These are phyloP conservation scores for Aspergillus sp. DNA, from an alignment of 2,329 filamentous ascomycete species.

Conservation along the genomic window DNA sequence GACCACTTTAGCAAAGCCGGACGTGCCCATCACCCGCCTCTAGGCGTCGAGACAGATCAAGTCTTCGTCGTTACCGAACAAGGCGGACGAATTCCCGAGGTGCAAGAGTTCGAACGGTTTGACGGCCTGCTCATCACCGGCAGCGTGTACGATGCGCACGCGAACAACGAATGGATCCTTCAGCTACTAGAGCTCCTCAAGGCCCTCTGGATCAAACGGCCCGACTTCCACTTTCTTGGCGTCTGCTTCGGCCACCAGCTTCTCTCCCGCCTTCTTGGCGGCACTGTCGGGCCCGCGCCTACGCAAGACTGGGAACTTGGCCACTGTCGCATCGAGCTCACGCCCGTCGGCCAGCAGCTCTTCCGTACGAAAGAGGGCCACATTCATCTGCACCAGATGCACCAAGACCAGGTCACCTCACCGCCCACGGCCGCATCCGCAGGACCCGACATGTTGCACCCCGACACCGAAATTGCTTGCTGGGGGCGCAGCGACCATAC, in stretches of 20 bases:
- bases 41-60: constrained; percentile 56
- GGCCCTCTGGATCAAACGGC: constrained; percentile 51
- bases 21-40: constrained; percentile 51
- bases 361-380: constrained; percentile 37
- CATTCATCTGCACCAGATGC: constrained; percentile 49
- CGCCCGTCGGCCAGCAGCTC: constrained; percentile 39
- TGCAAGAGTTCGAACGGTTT: constrained; percentile 48
- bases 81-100: constrained; percentile 48
- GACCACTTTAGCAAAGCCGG: constrained; percentile 54
- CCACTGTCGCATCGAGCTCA: constrained; percentile 44
- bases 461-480: constrained; percentile 48
- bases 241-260: constrained; percentile 53
- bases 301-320: constrained; percentile 49
- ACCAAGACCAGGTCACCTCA: constrained; percentile 45
- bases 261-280: constrained; percentile 45
- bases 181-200: constrained; percentile 47
- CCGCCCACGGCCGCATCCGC: constrained; percentile 28
- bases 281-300: constrained; percentile 36
- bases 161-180: constrained; percentile 45
- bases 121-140: constrained; percentile 49
- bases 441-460: constrained; percentile 31
- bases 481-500: constrained; percentile 49
- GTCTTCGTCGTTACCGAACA: constrained; percentile 55
- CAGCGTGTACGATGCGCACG: constrained; percentile 50
- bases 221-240: constrained; percentile 51